These are phyloP conservation scores for Euphrasia confusa DNA, from an alignment of 257 asterid genomes.

Conservation along the genomic window DNA sequence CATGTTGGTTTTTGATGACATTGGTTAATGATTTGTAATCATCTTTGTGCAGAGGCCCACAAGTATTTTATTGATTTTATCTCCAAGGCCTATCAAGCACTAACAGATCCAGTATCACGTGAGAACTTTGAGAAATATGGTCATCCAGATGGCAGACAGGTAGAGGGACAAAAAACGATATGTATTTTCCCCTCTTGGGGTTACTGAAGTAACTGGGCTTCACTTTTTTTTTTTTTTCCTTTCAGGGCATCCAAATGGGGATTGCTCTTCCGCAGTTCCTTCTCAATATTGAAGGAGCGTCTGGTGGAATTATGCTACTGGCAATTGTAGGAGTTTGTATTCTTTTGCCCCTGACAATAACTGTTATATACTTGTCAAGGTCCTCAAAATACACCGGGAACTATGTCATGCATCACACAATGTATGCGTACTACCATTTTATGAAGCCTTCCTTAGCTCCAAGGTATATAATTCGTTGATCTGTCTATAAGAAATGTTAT, in stretches of 20 bases:
- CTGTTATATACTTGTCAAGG: conserved; percentile 87
- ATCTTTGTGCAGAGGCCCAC: conserved; percentile 74
- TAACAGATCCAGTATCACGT: conserved; percentile 93
- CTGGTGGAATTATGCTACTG: conserved; percentile 86
- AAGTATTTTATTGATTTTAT: conserved; percentile 78
- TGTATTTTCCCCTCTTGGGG: conserved; percentile 7
- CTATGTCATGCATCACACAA: conserved; percentile 93
- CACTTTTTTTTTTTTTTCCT: conserved; percentile 12
- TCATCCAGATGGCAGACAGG: conserved; percentile 99
- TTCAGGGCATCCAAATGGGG: conserved; percentile 96
- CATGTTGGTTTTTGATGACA: conserved; percentile 14
- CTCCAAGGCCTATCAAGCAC: conserved; percentile 98
- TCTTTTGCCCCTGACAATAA: conserved; percentile 75
- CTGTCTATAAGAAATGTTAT: conserved; percentile 1
- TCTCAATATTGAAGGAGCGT: conserved; percentile 85
- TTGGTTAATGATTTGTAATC: conserved; percentile 25
- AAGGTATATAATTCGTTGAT: conserved; percentile 45
- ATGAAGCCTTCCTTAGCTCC: conserved; percentile 99
- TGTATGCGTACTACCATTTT: conserved; percentile 82
- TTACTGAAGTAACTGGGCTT: conserved; percentile 21
- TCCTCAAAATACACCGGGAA: conserved; percentile 96
- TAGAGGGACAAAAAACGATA: conserved; percentile 26
- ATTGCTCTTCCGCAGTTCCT: conserved; percentile 95
- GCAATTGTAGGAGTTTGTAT: conserved; percentile 99
- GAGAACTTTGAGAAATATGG: conserved; percentile 97